Conservation (phyloP, 495 filamentous ascomycete species). For the Trichoderma virens region DNA sequence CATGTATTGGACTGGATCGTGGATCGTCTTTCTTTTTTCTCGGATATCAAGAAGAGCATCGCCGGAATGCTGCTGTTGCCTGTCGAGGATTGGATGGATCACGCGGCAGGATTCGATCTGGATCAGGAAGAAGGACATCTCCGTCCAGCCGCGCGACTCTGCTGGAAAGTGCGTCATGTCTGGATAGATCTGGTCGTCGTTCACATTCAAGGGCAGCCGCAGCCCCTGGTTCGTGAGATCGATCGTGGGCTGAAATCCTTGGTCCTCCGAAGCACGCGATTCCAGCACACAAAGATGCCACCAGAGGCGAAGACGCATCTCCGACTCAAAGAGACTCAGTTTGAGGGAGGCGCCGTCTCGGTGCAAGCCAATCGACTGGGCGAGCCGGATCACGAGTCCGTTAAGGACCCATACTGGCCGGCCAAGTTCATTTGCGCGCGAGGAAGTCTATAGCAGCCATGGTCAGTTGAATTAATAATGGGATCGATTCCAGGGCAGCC, state of each 20-base stretch:
- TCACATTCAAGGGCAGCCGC: constrained; percentile 34
- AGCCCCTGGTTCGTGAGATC: constrained; percentile 31
- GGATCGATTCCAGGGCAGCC: too few species aligned
- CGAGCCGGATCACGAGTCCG: constrained; percentile 41
- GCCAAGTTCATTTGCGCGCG: too few species aligned
- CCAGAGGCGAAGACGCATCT: constrained; percentile 43
- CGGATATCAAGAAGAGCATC: too few species aligned
- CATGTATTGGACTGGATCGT: too few species aligned
- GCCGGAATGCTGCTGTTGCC: too few species aligned
- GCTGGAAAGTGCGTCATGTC: background rate
- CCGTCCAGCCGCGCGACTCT: background rate
- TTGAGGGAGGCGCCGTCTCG: constrained; percentile 36
- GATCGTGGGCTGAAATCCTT: constrained; percentile 36
- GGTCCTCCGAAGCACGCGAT: constrained; percentile 27
- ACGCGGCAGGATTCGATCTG: too few species aligned
- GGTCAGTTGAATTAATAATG: too few species aligned
- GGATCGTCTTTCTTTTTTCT: too few species aligned
- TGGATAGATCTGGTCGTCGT: constrained; percentile 22
- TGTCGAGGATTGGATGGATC: too few species aligned
- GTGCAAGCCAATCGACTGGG: constrained; percentile 41
- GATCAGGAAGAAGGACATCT: too few species aligned
- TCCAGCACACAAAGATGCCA: constrained; percentile 39
- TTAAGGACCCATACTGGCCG: constrained; percentile 59
- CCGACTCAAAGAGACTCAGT: constrained; percentile 39
- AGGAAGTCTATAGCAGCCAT: too few species aligned